These are phyloP conservation scores for Herpetomonas samuelpessoai DNA, from an alignment of 208 protist species.

Conservation along the genomic window DNA sequence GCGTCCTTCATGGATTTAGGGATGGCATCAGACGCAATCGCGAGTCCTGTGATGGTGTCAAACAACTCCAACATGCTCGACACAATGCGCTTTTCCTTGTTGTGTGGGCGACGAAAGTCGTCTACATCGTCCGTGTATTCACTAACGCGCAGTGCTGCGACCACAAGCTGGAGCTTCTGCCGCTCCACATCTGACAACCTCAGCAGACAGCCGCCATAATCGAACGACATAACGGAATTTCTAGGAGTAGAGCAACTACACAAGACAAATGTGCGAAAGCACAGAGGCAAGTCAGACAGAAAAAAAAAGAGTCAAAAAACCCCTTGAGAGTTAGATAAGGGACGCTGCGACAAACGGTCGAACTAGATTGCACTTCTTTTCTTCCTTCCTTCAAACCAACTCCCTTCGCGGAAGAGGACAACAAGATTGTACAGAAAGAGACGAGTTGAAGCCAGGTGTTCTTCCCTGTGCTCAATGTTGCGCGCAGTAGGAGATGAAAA, in stretches of 20 bases:
- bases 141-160: constrained; percentile 84
- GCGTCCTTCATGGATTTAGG: constrained; percentile 52
- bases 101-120: constrained; percentile 52
- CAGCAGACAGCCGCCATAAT: constrained; percentile 36
- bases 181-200: constrained; percentile 73
- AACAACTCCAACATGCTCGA: constrained; percentile 67
- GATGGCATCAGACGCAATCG: constrained; percentile 71
- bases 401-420: too few species aligned
- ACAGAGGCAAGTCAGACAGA: too few species aligned
- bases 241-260: background rate
- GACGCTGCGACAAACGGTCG: too few species aligned
- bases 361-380: too few species aligned
- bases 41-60: constrained; percentile 72
- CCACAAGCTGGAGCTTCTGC: constrained; percentile 82
- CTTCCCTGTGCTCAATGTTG: too few species aligned
- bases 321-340: too few species aligned
- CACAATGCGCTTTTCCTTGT: constrained; percentile 58
- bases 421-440: too few species aligned
- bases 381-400: too few species aligned
- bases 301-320: too few species aligned
- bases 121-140: constrained; percentile 91
- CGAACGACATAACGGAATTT: background rate
- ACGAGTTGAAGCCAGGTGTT: too few species aligned
- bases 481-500: too few species aligned
- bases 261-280: too few species aligned